A percentile compares a stretch with the other conserved stretches of the same genome.
Conservation (phyloP, 2,329 filamentous ascomycete species). For the Penicillium sp. region DNA sequence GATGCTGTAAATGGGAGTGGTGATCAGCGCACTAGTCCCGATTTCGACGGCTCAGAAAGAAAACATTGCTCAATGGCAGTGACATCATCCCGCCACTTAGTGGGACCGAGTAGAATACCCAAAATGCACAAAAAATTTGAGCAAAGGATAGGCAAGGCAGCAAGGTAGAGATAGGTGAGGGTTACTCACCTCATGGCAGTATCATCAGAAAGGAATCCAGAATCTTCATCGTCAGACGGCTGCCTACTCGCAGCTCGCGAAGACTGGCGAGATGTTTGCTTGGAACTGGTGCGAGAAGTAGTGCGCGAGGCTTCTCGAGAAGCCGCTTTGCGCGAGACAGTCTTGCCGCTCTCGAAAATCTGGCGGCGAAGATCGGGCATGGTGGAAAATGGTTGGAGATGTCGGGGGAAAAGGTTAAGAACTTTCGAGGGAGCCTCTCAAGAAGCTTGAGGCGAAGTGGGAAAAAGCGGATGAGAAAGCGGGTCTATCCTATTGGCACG, state of each 20-base stretch:
- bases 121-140: constrained; percentile 31
- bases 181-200: constrained; percentile 59
- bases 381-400: constrained; percentile 19
- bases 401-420: background rate
- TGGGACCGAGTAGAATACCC: constrained; percentile 20
- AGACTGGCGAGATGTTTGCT: constrained; percentile 55
- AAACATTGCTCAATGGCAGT: constrained; percentile 16
- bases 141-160: background rate
- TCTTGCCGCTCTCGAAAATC: constrained; percentile 68
- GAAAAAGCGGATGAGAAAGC: constrained; percentile 4
- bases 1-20: constrained; percentile 47
- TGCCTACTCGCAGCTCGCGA: constrained; percentile 61
- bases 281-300: constrained; percentile 57
- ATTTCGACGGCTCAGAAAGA: background rate
- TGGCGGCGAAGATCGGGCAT: constrained; percentile 59
- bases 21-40: constrained; percentile 10
- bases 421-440: background rate
- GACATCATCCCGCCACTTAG: constrained; percentile 41
- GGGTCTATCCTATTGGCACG: constrained; percentile 24
- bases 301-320: constrained; percentile 59
- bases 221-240: constrained; percentile 64
- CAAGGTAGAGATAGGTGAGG: constrained; percentile 1
- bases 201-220: constrained; percentile 59
- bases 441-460: background rate
- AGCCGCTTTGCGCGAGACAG: constrained; percentile 64